These are phyloP conservation scores for Papiliotrema nemorosa DNA, from an alignment of 1,284 basidiomycete genomes.

Conservation along the genomic window DNA sequence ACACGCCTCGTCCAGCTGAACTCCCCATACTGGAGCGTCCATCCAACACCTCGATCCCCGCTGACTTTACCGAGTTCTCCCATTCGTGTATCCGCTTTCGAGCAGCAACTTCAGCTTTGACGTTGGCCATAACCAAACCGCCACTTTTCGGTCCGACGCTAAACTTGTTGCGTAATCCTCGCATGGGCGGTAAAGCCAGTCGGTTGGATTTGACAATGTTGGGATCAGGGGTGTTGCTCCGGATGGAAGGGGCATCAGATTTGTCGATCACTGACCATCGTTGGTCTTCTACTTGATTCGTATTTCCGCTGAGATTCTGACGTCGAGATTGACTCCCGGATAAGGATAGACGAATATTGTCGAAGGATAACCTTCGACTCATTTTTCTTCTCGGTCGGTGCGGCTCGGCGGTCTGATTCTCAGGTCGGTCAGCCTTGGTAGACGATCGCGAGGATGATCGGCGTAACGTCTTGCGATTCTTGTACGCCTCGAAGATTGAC, in stretches of 20 bases:
- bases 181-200: slow-evolving; percentile 6
- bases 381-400: background rate
- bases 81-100: slow-evolving; percentile 2
- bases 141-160: background rate
- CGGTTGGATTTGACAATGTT: background rate
- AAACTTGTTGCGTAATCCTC: slow-evolving; percentile 4
- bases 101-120: slow-evolving; percentile 6
- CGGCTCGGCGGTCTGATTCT: background rate
- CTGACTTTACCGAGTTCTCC: background rate
- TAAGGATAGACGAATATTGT: background rate
- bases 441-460: background rate
- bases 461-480: background rate
- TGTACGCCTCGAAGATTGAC: background rate
- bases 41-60: background rate
- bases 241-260: background rate
- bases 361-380: slow-evolving; percentile 7
- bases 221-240: background rate
- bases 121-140: background rate
- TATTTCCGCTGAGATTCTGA: too few relatives aligned
- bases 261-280: background rate
- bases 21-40: background rate
- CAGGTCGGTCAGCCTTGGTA: background rate
- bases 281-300: background rate
- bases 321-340: background rate
- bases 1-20: background rate